Conservation (phyloP, 345 rosid genomes). For the Draba incana region DNA sequence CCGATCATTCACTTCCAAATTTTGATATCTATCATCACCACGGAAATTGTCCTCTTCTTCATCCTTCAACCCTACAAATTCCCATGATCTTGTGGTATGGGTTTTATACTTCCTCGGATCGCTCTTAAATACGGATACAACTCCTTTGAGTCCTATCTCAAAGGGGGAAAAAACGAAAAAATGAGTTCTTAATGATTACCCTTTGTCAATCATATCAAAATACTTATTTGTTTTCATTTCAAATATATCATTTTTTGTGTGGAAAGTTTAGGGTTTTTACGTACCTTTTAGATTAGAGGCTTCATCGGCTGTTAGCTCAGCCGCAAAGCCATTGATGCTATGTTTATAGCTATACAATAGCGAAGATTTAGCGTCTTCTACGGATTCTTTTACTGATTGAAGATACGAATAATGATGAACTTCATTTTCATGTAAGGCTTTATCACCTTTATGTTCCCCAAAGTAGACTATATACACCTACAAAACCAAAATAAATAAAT, state of each 20-base stretch:
- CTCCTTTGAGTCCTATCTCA: slow-evolving; percentile 55
- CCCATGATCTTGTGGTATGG: slow-evolving; percentile 86
- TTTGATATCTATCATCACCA: slow-evolving; percentile 5
- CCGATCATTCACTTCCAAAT: slow-evolving; percentile 6
- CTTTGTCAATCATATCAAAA: not conserved
- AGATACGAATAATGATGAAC: slow-evolving; percentile 58
- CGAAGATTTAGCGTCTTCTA: slow-evolving; percentile 59
- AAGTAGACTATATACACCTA: slow-evolving; percentile 70
- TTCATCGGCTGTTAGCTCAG: slow-evolving; percentile 58
- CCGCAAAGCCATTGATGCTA: slow-evolving; percentile 76
- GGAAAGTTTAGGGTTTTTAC: not conserved
- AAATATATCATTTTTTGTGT: not conserved
- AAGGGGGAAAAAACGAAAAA: not conserved
- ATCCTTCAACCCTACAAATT: slow-evolving; percentile 61
- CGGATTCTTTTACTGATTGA: slow-evolving; percentile 50
- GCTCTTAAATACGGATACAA: slow-evolving; percentile 54
- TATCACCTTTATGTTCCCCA: slow-evolving; percentile 55
- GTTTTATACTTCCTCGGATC: slow-evolving; percentile 44
- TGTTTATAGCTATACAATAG: slow-evolving; percentile 80
- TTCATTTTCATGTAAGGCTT: slow-evolving; percentile 56
- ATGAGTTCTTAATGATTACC: not conserved
- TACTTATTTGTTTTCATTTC: not conserved
- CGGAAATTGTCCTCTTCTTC: slow-evolving; percentile 25
- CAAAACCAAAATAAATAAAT: not conserved
- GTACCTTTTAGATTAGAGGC: slow-evolving; percentile 54